Base-by-base conservation (phyloP, 2,329 filamentous ascomycete species). In the Diaporthe sp. region DNA sequence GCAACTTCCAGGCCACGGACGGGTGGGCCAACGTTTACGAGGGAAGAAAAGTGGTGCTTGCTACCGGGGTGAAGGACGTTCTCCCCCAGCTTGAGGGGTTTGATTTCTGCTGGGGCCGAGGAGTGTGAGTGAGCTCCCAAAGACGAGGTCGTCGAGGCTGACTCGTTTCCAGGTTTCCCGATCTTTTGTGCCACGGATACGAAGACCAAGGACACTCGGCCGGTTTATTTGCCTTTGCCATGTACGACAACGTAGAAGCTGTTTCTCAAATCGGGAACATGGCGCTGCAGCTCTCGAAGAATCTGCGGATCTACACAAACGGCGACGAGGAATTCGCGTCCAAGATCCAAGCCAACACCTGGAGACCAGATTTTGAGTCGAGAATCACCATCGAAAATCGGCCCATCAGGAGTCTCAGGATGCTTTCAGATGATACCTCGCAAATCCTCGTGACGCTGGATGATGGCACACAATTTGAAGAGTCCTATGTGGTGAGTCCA, bases 131-230 rank as follows among this genome's bases (percentile, higher is more conserved):
- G n/a, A 51, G 34, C 25, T 49, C 49, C 2, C 42, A 4, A 25
- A 51, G 20, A 12, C 34, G 12, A 34, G 37, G 7, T 31, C n/a
- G 15, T 44, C 49, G 15, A 73, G 34, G n/a, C 58, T 57, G 49
- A 68, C 34, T 31, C 31, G 47, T 44, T 39, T 20, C 7, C 37
- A 72, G 67, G 9, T 75, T 75, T 20, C 68, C 71, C 6, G 92
- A 90, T 78, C 85, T 92, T 1, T 91, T 88, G 78, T 92, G 90
- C 80, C 86, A 92, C 77, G 90, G 90, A 6, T 92, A 86, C 79
- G 90, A 92, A 77, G 88, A 92, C 70, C 85, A 87, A 20, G 89
- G 88, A 2, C 78, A 82, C 0, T 86, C 87, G 0, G 85, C 85
- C 0, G 89, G 88, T 0, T 79, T 91, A 5, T 68, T 76, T 17